Evolutionary conservation across 176 grass and related monocot species (phyloP), one percentile per base, ranked within the genome.

Genomic region (Oryza coarctata): DNA sequence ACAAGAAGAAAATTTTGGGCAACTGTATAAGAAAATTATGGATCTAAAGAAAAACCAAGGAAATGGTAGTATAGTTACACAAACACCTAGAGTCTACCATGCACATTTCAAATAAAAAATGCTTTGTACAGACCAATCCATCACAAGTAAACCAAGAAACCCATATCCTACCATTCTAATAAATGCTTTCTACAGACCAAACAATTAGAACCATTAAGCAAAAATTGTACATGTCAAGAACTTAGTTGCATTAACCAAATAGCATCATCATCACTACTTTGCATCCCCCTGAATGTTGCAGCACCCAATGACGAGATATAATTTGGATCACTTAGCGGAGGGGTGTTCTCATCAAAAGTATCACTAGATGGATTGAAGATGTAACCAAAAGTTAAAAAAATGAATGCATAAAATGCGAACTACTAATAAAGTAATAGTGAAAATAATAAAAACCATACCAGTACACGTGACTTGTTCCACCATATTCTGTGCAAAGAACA

Each of bases 201-300:
- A 34, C 25, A 20, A 79, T 40, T 3, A n/a, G 33, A 74, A 65
- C 29, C 23, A 31, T 65, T 61, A 76, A 67, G 66, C 3, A 69
- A 73, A 67, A 33, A 33, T n/a, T 78, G 27, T 9, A 84, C 14
- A 65, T 6, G 61, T 17, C 32, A 34, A 33, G 32, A 33, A 84
- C 84, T 88, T 84, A 97, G 91, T 86, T 97, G 94, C 94, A 97
- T 91, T 72, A 97, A 91, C 94, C 94, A 97, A 87, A 91, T 73
- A 58, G 94, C 94, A 87, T 83, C 74, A 77, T 86, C 63, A 50
- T 97, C 91, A 71, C 94, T 91, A 13, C 91, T 93, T 89, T 86
- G 94, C 88, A 97, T 91, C 85, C 86, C 94, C 83, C 83, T 73
- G 83, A 91, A 97, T 64, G 92, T 89, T 74, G 94, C 88, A 87